Evolutionary conservation across 495 filamentous ascomycete species (phyloP), one percentile per base, ranked within the genome.

Genomic region (Lepidopterella palustris): DNA sequence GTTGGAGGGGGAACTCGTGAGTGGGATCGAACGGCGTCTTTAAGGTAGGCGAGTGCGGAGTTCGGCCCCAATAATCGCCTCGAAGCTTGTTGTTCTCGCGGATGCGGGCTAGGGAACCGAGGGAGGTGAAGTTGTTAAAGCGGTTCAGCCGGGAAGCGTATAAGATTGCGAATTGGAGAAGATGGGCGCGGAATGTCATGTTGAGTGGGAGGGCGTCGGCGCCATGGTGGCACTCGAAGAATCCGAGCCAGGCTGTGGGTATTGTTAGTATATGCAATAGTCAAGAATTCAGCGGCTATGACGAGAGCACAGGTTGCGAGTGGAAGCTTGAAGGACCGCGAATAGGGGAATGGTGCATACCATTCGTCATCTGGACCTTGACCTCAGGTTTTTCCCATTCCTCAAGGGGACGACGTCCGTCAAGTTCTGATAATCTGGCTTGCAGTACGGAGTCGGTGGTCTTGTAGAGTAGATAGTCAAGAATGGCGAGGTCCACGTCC

Each of bases 391-490:
- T 23, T 20, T 67, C 64, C 6, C 60, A 63, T 31, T 60, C 56
- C 6, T 62, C 39, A 1, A 42, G 21, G 20, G 1, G 24, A 15
- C 35, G 18, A 11, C 47, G 47, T 50, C 21, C 47, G 1, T 25
- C 47, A 1, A 42, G 35, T 18, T 42, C 35, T 45, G 23, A 51
- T 40, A 51, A 55, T 58, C 20, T 52, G 40, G 42, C 57, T 57
- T 39, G 60, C 5, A 67, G 62, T 18, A 67, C 57, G 18, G 51
- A 32, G 15, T 67, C 57, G 26, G 49, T 63, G 4, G 64, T 57
- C 21, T 61, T 61, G 58, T 42, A 67, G 20, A 60, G 51, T 6
- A 67, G 56, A 23, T 60, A 67, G 53, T 67, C 64, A 40, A 63
- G 53, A 29, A 67, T 67, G 29, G 57, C 58, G 29, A 67, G 11